Conservation (phyloP, 1,139 yeast genomes). For the Zygoascus hellenicus region DNA sequence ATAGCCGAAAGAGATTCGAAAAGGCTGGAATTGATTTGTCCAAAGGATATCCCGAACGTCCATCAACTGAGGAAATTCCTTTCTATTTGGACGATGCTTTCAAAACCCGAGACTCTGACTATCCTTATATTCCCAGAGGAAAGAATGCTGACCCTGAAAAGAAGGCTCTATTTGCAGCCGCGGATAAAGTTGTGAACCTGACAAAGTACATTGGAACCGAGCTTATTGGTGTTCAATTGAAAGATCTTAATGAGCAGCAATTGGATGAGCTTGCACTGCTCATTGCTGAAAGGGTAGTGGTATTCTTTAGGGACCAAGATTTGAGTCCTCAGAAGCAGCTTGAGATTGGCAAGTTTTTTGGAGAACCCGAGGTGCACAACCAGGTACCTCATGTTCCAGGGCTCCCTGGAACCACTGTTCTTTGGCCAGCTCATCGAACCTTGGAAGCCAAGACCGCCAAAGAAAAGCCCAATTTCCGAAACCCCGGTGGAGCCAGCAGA, state of each 20-base stretch:
- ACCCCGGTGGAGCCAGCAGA: slow-evolving; percentile 25
- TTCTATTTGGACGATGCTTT: slow-evolving; percentile 48
- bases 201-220: slow-evolving; percentile 53
- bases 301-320: slow-evolving; percentile 40
- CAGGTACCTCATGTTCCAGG: slow-evolving; percentile 42
- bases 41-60: slow-evolving; percentile 41
- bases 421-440: slow-evolving; percentile 45
- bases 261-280: slow-evolving; percentile 56
- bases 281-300: slow-evolving; percentile 62
- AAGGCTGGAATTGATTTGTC: slow-evolving; percentile 40
- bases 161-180: slow-evolving; percentile 48
- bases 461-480: slow-evolving; percentile 20
- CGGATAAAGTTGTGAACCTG: slow-evolving; percentile 43
- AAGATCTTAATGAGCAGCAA: slow-evolving; percentile 46
- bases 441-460: slow-evolving; percentile 15
- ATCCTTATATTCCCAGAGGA: slow-evolving; percentile 43
- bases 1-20: slow-evolving; percentile 34
- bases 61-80: slow-evolving; percentile 39
- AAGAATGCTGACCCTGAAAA: slow-evolving; percentile 49
- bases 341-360: slow-evolving; percentile 43
- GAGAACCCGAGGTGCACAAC: slow-evolving; percentile 46
- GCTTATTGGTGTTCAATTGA: slow-evolving; percentile 54
- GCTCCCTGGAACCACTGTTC: slow-evolving; percentile 44
- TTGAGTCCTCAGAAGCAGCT: slow-evolving; percentile 42
- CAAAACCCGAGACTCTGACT: slow-evolving; percentile 40